These are phyloP conservation scores for Lindgomyces ingoldianus DNA, from an alignment of 495 filamentous ascomycete genomes.

Conservation along the genomic window DNA sequence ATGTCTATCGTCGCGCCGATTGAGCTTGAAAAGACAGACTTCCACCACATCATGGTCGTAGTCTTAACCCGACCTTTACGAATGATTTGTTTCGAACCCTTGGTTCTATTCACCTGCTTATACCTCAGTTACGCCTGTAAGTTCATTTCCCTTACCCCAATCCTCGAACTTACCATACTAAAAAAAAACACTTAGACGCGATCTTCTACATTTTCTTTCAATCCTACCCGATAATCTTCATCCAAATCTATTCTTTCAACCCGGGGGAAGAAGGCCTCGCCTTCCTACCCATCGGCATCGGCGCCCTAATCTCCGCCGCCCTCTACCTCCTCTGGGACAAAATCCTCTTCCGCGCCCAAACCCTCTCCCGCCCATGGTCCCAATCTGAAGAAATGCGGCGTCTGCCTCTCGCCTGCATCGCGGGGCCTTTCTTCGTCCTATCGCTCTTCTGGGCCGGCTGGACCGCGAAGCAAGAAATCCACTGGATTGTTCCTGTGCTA, in stretches of 20 bases:
- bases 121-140: slow-evolving; percentile 56
- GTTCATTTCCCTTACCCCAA: neutral
- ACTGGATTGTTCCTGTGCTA: slow-evolving; percentile 65
- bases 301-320: slow-evolving; percentile 49
- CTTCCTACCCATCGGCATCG: slow-evolving; percentile 47
- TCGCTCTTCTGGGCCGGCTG: slow-evolving; percentile 75
- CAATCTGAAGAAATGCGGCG: slow-evolving; percentile 61
- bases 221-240: slow-evolving; percentile 44
- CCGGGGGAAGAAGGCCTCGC: slow-evolving; percentile 44
- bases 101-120: slow-evolving; percentile 65
- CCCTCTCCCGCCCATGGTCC: slow-evolving; percentile 47
- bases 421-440: slow-evolving; percentile 62
- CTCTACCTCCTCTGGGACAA: slow-evolving; percentile 58
- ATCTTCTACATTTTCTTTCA: slow-evolving; percentile 79
- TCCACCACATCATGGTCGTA: slow-evolving; percentile 45
- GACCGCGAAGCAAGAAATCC: slow-evolving; percentile 57
- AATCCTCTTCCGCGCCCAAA: slow-evolving; percentile 50
- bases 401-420: slow-evolving; percentile 66
- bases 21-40: slow-evolving; percentile 48
- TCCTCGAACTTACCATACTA: neutral
- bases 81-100: slow-evolving; percentile 60
- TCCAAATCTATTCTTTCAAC: slow-evolving; percentile 44
- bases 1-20: slow-evolving; percentile 45
- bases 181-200: slow-evolving; percentile 55
- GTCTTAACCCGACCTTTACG: slow-evolving; percentile 54